A percentile compares a stretch with the other conserved stretches of the same genome.
These are phyloP conservation scores for Ammopiptanthus mongolicus DNA, from an alignment of 306 rosid species.

Conservation along the genomic window DNA sequence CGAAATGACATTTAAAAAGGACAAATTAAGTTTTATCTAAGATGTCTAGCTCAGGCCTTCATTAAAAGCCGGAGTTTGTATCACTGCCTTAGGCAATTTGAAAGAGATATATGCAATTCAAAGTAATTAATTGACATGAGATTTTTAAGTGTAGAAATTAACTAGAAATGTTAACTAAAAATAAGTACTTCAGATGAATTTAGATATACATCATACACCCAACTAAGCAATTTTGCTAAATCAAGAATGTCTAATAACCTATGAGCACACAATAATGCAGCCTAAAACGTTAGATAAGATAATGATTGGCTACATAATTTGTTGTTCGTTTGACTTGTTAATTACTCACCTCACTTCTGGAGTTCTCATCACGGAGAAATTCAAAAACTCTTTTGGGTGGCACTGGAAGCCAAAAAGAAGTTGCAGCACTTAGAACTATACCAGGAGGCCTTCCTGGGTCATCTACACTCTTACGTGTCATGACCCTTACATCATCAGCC, in stretches of 20 bases:
- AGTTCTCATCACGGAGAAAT: constrained; percentile 90
- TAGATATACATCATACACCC: not conserved
- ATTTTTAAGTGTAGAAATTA: not conserved
- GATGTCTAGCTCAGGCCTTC: not conserved
- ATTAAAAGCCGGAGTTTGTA: not conserved
- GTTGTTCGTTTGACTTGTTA: not conserved
- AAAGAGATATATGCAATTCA: constrained; percentile 17
- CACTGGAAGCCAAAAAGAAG: constrained; percentile 98
- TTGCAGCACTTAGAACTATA: constrained; percentile 91
- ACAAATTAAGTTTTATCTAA: constrained; percentile 2
- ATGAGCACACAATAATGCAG: constrained; percentile 20
- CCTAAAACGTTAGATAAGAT: constrained; percentile 8
- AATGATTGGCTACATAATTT: constrained; percentile 23
- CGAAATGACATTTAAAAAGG: constrained; percentile 10
- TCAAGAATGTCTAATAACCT: constrained; percentile 22
- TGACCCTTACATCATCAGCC: constrained; percentile 89
- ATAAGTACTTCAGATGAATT: constrained; percentile 9
- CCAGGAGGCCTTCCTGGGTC: constrained; percentile 98
- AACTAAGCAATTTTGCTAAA: constrained; percentile 9
- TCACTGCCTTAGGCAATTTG: constrained; percentile 5
- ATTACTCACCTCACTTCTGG: constrained; percentile 74
- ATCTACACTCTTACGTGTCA: constrained; percentile 95
- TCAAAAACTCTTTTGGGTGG: constrained; percentile 83
- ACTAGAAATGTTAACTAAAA: not conserved
- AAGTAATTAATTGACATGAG: constrained; percentile 3